Evolutionary conservation across 2,329 filamentous ascomycete species (phyloP).

Genomic region (Cladosporium colombiae): DNA sequence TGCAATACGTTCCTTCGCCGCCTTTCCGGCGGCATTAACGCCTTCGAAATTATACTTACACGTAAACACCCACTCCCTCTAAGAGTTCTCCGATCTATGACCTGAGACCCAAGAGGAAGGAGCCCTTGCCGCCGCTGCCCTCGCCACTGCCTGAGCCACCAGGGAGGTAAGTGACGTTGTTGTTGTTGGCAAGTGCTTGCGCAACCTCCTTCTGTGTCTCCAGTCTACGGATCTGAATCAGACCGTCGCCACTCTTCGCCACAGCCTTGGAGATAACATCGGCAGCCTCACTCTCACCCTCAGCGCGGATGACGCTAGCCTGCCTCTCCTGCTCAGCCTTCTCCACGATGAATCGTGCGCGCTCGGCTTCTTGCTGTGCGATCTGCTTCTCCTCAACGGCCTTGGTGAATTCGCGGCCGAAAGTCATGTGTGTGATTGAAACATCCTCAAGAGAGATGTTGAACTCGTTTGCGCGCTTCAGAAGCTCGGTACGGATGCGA

Average conservation of each 20-base stretch:
- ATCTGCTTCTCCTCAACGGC: constrained; percentile 99
- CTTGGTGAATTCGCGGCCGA: constrained; percentile 97
- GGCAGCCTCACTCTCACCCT: constrained; percentile 95
- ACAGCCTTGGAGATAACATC: constrained; percentile 95
- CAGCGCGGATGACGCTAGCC: constrained; percentile 95
- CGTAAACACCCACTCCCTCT: neutral
- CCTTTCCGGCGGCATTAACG: constrained; percentile 10
- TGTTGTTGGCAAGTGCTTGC: constrained; percentile 81
- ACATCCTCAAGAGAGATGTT: constrained; percentile 99
- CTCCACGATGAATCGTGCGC: constrained; percentile 97
- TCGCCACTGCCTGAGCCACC: constrained; percentile 56
- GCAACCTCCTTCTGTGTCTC: constrained; percentile 97
- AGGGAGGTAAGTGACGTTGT: constrained; percentile 93
- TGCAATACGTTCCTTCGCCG: constrained; percentile 18
- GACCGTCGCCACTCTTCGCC: constrained; percentile 85
- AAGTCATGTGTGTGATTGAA: constrained; percentile 99
- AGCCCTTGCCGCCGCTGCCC: constrained; percentile 55
- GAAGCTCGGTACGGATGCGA: constrained; percentile 87
- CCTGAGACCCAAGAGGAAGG: constrained; percentile 67
- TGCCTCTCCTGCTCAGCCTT: constrained; percentile 98
- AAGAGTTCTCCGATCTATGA: constrained; percentile 38
- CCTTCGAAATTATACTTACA: constrained; percentile 19
- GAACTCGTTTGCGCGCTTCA: constrained; percentile 92
- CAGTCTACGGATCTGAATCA: constrained; percentile 95
- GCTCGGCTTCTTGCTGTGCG: constrained; percentile 96